Percentiles rank a stretch among this genome's conserved stretches.
Evolutionary conservation across 345 rosid species (phyloP).

Genomic region (Brassica incana): DNA sequence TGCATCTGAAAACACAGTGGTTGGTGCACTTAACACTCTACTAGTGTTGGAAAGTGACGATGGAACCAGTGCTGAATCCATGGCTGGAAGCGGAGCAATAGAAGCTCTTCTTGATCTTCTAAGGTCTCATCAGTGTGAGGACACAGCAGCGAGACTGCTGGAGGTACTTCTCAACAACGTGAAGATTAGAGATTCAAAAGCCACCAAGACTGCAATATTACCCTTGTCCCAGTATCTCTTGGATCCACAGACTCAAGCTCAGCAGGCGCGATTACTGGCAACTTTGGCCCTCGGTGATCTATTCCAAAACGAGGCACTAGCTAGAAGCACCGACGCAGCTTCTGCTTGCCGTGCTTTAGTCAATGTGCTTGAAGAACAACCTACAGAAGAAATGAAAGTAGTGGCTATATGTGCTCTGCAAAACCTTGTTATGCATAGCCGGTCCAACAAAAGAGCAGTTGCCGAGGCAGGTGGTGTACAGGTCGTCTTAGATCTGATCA

Average conservation of each 20-base stretch:
- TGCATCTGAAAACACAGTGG: conserved; percentile 74
- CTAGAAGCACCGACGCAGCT: conserved; percentile 92
- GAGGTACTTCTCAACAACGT: conserved; percentile 95
- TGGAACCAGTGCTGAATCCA: conserved; percentile 94
- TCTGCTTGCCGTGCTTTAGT: conserved; percentile 98
- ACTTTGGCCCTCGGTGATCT: conserved; percentile 97
- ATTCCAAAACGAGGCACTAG: conserved; percentile 94
- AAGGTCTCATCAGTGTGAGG: conserved; percentile 94
- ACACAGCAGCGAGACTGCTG: conserved; percentile 90
- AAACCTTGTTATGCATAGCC: conserved; percentile 92
- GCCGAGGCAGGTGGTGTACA: conserved; percentile 99
- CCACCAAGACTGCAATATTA: conserved; percentile 79
- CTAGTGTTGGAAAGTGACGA: conserved; percentile 96
- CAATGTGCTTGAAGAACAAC: conserved; percentile 97
- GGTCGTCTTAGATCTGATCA: conserved; percentile 88
- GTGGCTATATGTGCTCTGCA: conserved; percentile 98
- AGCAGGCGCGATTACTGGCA: conserved; percentile 89
- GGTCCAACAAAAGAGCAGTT: conserved; percentile 97
- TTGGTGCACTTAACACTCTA: conserved; percentile 92
- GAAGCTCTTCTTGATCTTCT: conserved; percentile 97
- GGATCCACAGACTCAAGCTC: conserved; percentile 99
- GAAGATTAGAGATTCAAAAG: conserved; percentile 93
- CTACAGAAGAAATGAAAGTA: conserved; percentile 99
- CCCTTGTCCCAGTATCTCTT: conserved; percentile 94
- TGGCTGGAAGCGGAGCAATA: conserved; percentile 99